Evolutionary conservation across 441 rosid species (phyloP), one percentile per base, ranked within the genome.

Genomic region (Caryocar brasiliense): DNA sequence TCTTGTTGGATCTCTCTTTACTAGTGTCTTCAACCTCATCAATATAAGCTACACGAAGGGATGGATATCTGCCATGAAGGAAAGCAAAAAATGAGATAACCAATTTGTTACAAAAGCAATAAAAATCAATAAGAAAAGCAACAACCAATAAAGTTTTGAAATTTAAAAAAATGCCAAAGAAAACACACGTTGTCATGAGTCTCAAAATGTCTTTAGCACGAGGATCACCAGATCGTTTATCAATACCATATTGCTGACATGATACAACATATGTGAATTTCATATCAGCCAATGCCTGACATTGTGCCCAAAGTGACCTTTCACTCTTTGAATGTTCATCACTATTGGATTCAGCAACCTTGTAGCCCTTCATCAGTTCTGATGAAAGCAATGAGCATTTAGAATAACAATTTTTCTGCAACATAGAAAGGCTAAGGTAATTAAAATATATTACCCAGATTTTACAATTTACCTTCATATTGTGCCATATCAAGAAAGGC

Each of bases 401-500:
- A 24, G 51, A 53, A 47, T 45, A 29, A 57, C 15, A 39, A 26
- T 56, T 63, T 2, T 10, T 21, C 2, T 19, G n/a, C 22, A 25
- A 44, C 18, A 21, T 19, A 17, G 18, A 40, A 6, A 32, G 20
- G 23, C 47, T 30, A 25, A 47, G 33, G 44, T 4, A 49, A 27
- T 30, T 10, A 25, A 55, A n/a, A n/a, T n/a, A n/a, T n/a, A n/a
- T n/a, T n/a, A n/a, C n/a, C n/a, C n/a, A n/a, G 46, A 28, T 21
- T 32, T 58, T 35, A 59, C 48, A n/a, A 56, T 5, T 17, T 64
- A 90, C 99, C 99, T 77, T 94, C 98, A 64, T 86, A 77, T 65
- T 71, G 68, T 57, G 97, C 99, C 97, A 94, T 94, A 71, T 94
- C 99, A 71, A 94, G 95, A 72, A 94, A 94, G 52, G 99, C 94